These are phyloP conservation scores for Dioscorea zingiberensis DNA, from an alignment of 106 monocot species.

Conservation along the genomic window DNA sequence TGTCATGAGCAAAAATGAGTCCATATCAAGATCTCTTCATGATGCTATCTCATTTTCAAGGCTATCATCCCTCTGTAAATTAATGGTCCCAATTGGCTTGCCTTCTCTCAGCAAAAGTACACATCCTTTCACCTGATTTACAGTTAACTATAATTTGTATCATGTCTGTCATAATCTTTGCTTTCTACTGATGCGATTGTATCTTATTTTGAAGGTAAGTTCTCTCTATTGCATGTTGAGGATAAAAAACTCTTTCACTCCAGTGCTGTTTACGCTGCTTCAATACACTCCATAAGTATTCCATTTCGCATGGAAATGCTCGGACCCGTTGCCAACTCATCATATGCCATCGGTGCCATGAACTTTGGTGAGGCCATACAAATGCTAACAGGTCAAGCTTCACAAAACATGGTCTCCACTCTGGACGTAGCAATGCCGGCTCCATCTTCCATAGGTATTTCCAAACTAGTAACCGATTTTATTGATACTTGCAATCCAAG, in stretches of 20 bases:
- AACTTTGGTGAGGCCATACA: slow-evolving; percentile 53
- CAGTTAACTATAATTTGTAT: background rate
- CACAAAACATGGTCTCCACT: slow-evolving; percentile 66
- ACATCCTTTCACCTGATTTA: slow-evolving; percentile 5
- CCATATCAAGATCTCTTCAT: slow-evolving; percentile 58
- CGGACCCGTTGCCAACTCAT: slow-evolving; percentile 32
- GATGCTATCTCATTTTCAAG: slow-evolving; percentile 87
- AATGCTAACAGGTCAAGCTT: slow-evolving; percentile 52
- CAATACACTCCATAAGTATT: slow-evolving; percentile 66
- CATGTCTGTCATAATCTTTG: background rate
- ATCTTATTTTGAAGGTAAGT: slow-evolving; percentile 41
- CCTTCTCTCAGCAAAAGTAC: slow-evolving; percentile 74
- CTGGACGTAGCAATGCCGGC: slow-evolving; percentile 81
- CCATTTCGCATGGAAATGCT: slow-evolving; percentile 64
- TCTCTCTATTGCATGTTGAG: slow-evolving; percentile 45
- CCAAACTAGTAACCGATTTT: background rate
- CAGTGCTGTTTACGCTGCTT: slow-evolving; percentile 88
- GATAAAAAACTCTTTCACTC: slow-evolving; percentile 81
- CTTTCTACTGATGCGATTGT: background rate
- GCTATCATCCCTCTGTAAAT: slow-evolving; percentile 54
- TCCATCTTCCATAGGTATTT: slow-evolving; percentile 61
- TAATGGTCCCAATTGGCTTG: slow-evolving; percentile 82
- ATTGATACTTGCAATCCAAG: background rate
- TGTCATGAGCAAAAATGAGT: slow-evolving; percentile 25
- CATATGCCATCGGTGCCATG: slow-evolving; percentile 39